Percentiles rank a stretch among this genome's conserved stretches.
Conservation (phyloP, 768 basidiomycete species). For the Naganishia onofrii region DNA sequence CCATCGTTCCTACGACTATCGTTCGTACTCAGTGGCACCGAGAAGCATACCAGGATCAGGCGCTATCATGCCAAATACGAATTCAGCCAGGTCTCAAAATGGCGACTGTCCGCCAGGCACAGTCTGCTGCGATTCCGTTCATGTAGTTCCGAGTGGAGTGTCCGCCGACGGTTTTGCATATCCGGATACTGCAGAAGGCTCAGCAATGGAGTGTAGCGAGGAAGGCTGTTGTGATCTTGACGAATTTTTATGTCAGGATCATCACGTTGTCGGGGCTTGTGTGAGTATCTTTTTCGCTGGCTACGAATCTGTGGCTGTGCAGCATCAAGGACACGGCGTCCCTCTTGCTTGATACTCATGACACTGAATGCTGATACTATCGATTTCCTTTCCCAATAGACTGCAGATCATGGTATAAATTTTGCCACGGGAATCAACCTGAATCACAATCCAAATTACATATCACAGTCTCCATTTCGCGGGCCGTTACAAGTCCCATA, state of each 20-base stretch:
- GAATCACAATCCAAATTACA: neutral
- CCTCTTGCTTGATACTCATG: neutral
- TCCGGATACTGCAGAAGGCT: neutral
- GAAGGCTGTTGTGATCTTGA: constrained; percentile 17
- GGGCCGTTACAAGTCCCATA: neutral
- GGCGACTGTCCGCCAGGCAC: constrained; percentile 2
- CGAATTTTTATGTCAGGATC: constrained; percentile 16
- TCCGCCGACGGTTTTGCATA: neutral
- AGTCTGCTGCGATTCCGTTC: constrained; percentile 8
- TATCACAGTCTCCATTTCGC: neutral
- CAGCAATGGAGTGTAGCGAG: constrained; percentile 19
- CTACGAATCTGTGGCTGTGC: no score
- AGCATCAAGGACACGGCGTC: neutral
- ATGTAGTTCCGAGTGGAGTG: neutral
- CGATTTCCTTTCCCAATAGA: neutral
- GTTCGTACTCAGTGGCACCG: neutral
- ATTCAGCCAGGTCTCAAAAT: neutral
- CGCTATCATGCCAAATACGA: neutral
- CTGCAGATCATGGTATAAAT: constrained; percentile 6
- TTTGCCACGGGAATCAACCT: constrained; percentile 7
- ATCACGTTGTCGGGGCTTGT: constrained; percentile 16
- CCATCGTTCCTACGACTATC: neutral
- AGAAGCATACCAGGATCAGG: neutral
- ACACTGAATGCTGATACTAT: neutral
- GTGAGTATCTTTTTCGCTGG: neutral